Conservation (phyloP, 225 moss, liverwort and hornwort species). For the Sphagnum tenellum region DNA sequence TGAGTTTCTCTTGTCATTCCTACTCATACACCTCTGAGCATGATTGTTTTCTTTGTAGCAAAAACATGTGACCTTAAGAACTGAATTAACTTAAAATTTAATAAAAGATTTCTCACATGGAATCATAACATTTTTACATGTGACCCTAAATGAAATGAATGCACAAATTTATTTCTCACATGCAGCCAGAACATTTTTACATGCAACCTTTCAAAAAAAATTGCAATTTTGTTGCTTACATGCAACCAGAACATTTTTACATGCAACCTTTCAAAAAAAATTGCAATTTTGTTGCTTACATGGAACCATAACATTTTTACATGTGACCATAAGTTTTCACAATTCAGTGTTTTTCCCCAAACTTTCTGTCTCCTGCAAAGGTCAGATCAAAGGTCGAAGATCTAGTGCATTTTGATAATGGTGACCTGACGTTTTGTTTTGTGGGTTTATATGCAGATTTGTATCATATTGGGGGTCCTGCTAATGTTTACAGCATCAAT, state of each 20-base stretch:
- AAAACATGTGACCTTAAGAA: background rate
- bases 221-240: background rate
- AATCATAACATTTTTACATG: background rate
- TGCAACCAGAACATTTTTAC: background rate
- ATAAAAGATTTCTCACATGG: background rate
- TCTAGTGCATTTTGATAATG: background rate
- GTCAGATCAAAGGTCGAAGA: background rate
- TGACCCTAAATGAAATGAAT: no score
- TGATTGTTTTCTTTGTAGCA: background rate
- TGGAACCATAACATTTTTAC: background rate
- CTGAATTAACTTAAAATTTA: background rate
- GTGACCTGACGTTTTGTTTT: background rate
- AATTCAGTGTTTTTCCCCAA: no score
- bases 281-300: background rate
- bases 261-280: background rate
- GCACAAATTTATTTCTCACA: no score
- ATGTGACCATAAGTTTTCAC: no score
- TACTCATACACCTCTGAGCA: slow-evolving; percentile 4
- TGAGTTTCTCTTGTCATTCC: slow-evolving; percentile 6
- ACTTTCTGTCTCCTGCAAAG: no score
- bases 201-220: background rate
- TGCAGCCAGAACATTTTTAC: background rate
- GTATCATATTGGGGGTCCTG: slow-evolving; percentile 12
- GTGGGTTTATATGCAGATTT: slow-evolving; percentile 3
- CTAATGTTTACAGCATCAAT: slow-evolving; percentile 14